phyloP scores from a whole-genome alignment of 108 stramenopile species.

The Aurantiochytrium sp. region DNA sequence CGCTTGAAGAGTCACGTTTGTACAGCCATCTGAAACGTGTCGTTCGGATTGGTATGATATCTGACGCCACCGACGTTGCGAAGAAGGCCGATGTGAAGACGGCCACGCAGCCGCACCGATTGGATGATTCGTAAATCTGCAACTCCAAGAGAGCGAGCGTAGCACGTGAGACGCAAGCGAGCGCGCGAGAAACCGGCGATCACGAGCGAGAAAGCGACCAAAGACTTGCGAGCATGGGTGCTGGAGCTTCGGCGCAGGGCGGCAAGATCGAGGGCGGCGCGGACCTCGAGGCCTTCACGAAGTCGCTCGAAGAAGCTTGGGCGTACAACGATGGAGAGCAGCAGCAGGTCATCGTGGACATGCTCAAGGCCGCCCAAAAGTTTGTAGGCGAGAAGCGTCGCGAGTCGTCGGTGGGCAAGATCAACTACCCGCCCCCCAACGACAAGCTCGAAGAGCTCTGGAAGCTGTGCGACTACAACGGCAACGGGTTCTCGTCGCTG shows the following conservation, averaged over 20 bases:
- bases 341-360: not conserved
- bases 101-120: too few species aligned
- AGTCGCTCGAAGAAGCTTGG: not conserved
- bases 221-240: not conserved
- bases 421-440: not conserved
- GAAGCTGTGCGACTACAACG: conserved; percentile 20
- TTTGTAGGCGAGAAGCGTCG: not conserved
- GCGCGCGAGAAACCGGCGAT: too few species aligned
- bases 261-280: not conserved
- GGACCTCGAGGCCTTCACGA: not conserved
- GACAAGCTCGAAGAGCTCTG: conserved; percentile 9
- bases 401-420: conserved; percentile 8
- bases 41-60: too few species aligned
- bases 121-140: too few species aligned
- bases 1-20: too few species aligned
- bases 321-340: not conserved
- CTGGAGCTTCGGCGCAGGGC: not conserved
- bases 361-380: conserved; percentile 18
- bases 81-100: too few species aligned
- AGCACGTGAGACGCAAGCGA: too few species aligned
- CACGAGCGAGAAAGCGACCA: too few species aligned
- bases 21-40: too few species aligned
- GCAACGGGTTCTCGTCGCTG: conserved; percentile 5
- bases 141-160: too few species aligned
- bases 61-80: too few species aligned